Base-by-base conservation (phyloP, 164 flowering plant species). In the Berberis vulgaris region DNA sequence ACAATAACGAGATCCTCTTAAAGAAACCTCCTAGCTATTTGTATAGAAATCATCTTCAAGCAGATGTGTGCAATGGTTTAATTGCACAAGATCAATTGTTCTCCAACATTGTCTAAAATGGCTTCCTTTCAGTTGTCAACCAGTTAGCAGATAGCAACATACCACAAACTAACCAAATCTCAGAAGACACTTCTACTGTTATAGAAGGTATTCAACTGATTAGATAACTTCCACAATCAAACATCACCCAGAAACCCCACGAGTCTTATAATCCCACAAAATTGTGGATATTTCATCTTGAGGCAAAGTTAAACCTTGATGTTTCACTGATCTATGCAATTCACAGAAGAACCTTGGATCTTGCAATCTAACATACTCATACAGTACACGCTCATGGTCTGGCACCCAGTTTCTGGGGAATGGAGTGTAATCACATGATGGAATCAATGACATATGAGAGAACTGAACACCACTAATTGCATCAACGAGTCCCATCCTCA, bases 401-500 rank as follows among this genome's bases (percentile, higher is more conserved):
- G 99, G 99, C 13, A 85, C 61, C 99, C 99, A 94, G 65, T 87
- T 79, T 73, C 86, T 76, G 0, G 96, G 90, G 12, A 94, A 84
- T 64, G 96, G 96, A 43, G 91, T 77, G 74, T 94, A 94, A 81
- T 91, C 97, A 73, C 99, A 94, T 41, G 90, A 82, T 7, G 99
- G 99, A 66, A 94, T 94, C 66, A 66, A 69, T 10, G 95, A 82
- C 99, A 89, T 87, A 62, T 70, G 97, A 7, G 97, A 86, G 70
- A 94, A 94, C 66, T 83, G 97, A 70, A 91, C 87, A 49, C 96
- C 96, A 61, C 82, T 83, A 66, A 94, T 94, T 53, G 80, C 83
- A 72, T 94, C 97, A 47, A 87, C 91, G 59, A 91, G 85, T 49
- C 99, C 99, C 93, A 85, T 84, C 76, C 96, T 84, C 73, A 94